Conservation (phyloP, 2,329 filamentous ascomycete species). For the Claviceps sp. region DNA sequence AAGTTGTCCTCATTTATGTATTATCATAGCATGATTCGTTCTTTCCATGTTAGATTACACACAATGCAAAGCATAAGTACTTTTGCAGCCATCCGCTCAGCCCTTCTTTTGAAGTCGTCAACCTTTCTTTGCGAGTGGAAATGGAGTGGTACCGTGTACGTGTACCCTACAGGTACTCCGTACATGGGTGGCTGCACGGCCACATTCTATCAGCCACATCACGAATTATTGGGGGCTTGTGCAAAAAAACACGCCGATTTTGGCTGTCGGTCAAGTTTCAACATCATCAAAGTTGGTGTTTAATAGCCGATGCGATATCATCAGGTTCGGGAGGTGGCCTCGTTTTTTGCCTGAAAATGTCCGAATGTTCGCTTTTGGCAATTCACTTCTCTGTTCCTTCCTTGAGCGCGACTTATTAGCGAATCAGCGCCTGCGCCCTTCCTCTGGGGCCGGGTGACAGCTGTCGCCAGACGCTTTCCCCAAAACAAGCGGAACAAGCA, state of each 20-base stretch:
- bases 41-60: too few species aligned
- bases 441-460: constrained; percentile 1
- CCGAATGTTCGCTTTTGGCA: neutral
- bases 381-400: neutral
- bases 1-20: too few species aligned
- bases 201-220: constrained; percentile 2
- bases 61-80: too few species aligned
- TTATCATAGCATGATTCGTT: neutral
- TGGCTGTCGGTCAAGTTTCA: neutral
- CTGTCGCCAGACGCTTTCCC: constrained; percentile 3
- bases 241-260: neutral
- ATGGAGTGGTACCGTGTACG: too few species aligned
- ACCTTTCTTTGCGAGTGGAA: too few species aligned
- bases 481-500: neutral
- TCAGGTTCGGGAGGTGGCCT: neutral
- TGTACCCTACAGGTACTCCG: too few species aligned
- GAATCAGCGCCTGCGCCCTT: neutral
- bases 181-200: neutral
- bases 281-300: neutral
- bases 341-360: neutral
- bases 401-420: neutral
- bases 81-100: too few species aligned
- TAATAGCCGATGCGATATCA: neutral
- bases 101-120: too few species aligned
- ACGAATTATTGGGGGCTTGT: neutral